Conservation (phyloP, 768 basidiomycete genomes). For the Tulasnella calospora region DNA sequence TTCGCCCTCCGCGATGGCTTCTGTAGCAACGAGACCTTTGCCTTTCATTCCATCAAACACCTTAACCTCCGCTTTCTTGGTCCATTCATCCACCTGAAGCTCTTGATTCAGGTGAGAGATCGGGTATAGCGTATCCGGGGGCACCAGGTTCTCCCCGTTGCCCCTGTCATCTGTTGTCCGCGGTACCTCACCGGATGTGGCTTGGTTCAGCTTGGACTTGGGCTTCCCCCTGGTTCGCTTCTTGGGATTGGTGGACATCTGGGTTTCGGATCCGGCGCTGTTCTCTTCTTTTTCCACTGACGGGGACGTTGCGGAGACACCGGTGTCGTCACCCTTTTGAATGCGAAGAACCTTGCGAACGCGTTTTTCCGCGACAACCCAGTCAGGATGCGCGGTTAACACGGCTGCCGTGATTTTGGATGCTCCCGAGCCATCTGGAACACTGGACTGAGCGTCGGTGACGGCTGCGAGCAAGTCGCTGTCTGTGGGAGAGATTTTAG, state of each 20-base stretch:
- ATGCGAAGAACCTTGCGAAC: conserved; percentile 56
- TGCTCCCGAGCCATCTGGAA: conserved; percentile 61
- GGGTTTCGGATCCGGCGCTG: too few relatives aligned
- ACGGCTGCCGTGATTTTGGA: conserved; percentile 64
- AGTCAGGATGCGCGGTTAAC: conserved; percentile 54
- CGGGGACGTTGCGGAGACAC: background rate
- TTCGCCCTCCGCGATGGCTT: conserved; percentile 64
- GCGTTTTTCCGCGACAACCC: conserved; percentile 82
- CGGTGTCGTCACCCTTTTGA: conserved; percentile 56
- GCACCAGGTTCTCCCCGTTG: background rate
- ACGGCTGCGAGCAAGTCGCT: conserved; percentile 56
- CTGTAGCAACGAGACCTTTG: conserved; percentile 73
- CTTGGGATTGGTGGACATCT: conserved; percentile 24
- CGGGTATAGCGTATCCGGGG: conserved; percentile 42
- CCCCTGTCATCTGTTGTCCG: background rate
- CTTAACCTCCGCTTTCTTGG: conserved; percentile 57
- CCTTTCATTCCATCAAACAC: conserved; percentile 69
- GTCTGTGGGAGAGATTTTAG: conserved; percentile 48
- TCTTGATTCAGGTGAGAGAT: conserved; percentile 59
- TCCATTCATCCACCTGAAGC: conserved; percentile 60
- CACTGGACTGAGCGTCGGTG: conserved; percentile 33
- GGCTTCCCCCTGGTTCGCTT: background rate
- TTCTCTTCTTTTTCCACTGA: background rate
- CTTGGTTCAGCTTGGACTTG: background rate
- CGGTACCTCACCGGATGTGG: conserved; percentile 28